These are phyloP conservation scores for Saxophila tyrrhenica DNA, from an alignment of 495 filamentous ascomycete species.

Conservation along the genomic window DNA sequence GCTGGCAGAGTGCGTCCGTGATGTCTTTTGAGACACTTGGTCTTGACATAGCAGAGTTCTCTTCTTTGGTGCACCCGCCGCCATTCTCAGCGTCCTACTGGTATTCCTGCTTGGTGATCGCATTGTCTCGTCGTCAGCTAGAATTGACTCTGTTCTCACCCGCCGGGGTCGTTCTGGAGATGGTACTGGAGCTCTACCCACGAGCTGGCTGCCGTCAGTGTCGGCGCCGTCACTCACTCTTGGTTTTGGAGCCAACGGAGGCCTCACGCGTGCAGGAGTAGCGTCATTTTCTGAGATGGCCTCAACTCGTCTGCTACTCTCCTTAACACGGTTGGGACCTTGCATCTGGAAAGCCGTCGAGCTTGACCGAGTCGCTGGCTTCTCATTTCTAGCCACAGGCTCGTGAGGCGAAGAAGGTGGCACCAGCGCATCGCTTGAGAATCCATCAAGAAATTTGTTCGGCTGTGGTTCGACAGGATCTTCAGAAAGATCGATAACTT, in stretches of 20 bases:
- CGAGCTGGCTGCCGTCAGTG: too few species aligned
- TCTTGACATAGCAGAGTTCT: conserved; percentile 13
- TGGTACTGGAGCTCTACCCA: too few species aligned
- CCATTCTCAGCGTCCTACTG: conserved; percentile 1
- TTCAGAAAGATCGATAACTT: conserved; percentile 22
- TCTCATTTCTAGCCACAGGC: neutral
- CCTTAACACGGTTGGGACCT: neutral
- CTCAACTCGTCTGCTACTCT: neutral
- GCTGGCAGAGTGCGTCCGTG: neutral
- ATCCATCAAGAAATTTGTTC: conserved; percentile 15
- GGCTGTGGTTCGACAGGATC: conserved; percentile 21
- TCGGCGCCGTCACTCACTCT: too few species aligned
- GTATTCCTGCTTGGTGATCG: neutral
- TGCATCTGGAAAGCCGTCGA: conserved; percentile 16
- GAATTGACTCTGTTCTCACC: neutral
- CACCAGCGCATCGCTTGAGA: conserved; percentile 16
- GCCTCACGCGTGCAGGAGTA: too few species aligned
- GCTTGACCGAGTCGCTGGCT: conserved; percentile 3
- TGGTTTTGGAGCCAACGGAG: too few species aligned
- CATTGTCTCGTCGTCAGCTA: neutral
- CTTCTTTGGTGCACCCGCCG: conserved; percentile 9
- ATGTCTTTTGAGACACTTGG: conserved; percentile 5
- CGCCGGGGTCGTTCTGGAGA: neutral
- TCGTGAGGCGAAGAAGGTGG: conserved; percentile 3
- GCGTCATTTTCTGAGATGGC: neutral